Conservation (phyloP, 768 basidiomycete genomes). For the Russula sp. region DNA sequence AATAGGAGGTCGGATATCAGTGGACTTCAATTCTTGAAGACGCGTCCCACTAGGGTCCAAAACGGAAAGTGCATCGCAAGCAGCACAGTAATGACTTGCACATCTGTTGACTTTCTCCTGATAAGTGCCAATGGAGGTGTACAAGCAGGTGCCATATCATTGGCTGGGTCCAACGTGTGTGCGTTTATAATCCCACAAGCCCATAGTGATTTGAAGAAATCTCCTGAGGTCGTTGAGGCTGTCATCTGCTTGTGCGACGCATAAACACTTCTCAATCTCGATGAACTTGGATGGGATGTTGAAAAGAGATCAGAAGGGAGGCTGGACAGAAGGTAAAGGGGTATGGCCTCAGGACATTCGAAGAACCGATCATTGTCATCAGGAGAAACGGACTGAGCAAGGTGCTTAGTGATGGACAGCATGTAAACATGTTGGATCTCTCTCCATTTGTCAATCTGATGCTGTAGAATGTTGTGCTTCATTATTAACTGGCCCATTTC, state of each 20-base stretch:
- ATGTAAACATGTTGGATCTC: not conserved
- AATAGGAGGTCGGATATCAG: not conserved
- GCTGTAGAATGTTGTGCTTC: not conserved
- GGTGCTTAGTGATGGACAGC: not conserved
- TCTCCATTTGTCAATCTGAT: not conserved
- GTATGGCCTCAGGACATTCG: not conserved
- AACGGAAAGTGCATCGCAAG: not conserved
- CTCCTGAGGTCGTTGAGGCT: not conserved
- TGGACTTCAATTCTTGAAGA: not conserved
- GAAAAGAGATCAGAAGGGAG: not conserved
- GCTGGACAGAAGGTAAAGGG: not conserved
- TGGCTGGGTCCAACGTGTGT: not conserved
- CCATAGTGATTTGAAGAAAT: not conserved
- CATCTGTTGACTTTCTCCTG: not conserved
- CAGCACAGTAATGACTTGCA: not conserved
- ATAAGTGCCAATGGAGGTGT: not conserved
- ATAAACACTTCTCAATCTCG: not conserved
- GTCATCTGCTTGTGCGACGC: not conserved
- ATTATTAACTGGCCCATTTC: not conserved
- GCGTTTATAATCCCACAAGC: not conserved
- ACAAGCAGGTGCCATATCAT: not conserved
- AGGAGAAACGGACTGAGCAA: not conserved
- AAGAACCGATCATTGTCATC: not conserved
- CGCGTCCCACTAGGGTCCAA: not conserved
- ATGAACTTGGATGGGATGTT: not conserved